phyloP scores from a whole-genome alignment of 169 alveolate genomes.

The Babesia bovis region DNA sequence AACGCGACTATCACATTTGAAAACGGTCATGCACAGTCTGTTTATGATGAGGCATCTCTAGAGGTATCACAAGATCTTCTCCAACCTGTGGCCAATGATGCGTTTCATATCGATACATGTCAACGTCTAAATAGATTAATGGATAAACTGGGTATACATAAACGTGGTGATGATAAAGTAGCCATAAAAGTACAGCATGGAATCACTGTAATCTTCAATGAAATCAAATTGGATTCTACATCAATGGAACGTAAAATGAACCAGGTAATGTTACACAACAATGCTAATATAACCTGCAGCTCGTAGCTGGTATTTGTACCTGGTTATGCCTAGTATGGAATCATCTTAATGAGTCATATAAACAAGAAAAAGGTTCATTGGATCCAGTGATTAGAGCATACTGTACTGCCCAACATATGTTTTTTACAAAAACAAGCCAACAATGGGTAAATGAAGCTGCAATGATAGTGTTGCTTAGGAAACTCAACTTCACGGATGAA shows the following conservation, averaged over 20 bases:
- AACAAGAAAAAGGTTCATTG: neutral
- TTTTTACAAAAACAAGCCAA: neutral
- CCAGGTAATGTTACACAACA: neutral
- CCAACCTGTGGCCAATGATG: neutral
- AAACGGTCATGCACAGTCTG: neutral
- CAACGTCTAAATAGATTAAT: slow-evolving; percentile 6
- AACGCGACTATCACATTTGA: slow-evolving; percentile 8
- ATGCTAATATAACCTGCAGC: neutral
- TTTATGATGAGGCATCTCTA: neutral
- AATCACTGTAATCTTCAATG: neutral
- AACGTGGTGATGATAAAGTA: neutral
- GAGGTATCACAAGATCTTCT: neutral
- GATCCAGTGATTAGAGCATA: neutral
- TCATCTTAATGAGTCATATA: neutral
- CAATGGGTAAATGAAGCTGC: neutral
- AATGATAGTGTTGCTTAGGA: neutral
- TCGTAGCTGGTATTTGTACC: neutral
- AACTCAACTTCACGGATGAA: slow-evolving; percentile 19
- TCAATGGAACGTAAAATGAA: neutral
- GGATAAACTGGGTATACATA: slow-evolving; percentile 3
- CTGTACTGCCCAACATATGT: neutral
- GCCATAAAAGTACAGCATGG: neutral
- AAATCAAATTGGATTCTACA: neutral
- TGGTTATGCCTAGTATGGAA: slow-evolving; percentile 14
- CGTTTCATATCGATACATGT: neutral